Percentiles rank a stretch among this genome's conserved stretches.
Evolutionary conservation across 2,329 filamentous ascomycete genomes (phyloP).

Genomic region (Trichoderma guizhouense): DNA sequence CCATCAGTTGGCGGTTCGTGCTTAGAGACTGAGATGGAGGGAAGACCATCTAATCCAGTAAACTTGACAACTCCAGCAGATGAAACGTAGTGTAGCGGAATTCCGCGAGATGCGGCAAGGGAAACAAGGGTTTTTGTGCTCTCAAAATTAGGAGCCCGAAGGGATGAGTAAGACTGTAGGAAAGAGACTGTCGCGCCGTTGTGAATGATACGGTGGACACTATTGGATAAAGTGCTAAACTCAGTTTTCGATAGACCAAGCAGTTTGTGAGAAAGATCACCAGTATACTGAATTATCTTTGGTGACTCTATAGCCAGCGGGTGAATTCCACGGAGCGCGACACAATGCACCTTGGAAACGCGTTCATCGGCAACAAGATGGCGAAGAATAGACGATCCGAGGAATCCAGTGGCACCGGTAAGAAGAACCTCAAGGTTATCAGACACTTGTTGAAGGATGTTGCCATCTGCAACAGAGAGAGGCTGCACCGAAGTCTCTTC

Average conservation of each 20-base stretch:
- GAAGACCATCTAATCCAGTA: background rate
- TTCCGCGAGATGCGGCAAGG: constrained; percentile 23
- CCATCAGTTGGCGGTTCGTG: constrained; percentile 22
- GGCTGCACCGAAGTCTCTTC: background rate
- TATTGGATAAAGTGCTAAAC: background rate
- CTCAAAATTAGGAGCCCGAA: background rate
- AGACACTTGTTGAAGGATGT: background rate
- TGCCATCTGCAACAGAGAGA: background rate
- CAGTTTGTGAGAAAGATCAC: background rate
- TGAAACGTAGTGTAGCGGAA: constrained; percentile 37
- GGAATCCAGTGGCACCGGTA: constrained; percentile 40
- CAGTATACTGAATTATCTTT: background rate
- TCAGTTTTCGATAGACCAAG: background rate
- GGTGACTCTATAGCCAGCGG: background rate
- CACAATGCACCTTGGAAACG: constrained; percentile 41
- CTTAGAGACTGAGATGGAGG: background rate
- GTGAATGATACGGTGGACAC: background rate
- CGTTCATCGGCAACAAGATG: constrained; percentile 31
- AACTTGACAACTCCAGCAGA: constrained; percentile 25
- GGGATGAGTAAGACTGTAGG: background rate
- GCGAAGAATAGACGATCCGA: constrained; percentile 39
- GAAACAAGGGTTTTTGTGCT: constrained; percentile 27
- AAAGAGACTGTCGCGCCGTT: background rate
- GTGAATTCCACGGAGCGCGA: constrained; percentile 36
- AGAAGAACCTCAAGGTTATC: constrained; percentile 17